Evolutionary conservation across 805 yeast species (phyloP).

Genomic region (Kodamaea fukazawae): DNA sequence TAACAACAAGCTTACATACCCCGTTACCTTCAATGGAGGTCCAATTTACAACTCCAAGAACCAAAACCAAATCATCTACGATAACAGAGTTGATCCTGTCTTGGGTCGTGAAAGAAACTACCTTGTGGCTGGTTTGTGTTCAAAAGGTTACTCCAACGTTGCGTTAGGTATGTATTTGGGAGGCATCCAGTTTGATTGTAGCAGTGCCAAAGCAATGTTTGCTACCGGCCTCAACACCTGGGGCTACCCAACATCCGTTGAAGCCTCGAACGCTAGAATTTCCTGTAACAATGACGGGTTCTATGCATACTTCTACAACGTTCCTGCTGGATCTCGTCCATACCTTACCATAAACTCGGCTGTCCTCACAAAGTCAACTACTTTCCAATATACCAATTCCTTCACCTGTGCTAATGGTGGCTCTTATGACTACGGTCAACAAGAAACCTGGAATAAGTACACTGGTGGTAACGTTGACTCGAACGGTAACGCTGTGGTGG

Average conservation of each 20-base stretch:
- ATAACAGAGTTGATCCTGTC: slow-evolving; percentile 13
- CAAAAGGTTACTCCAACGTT: slow-evolving; percentile 2
- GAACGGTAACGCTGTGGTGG: slow-evolving; percentile 7
- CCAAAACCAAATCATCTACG: background rate
- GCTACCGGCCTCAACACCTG: slow-evolving; percentile 20
- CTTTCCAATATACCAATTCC: slow-evolving; percentile 10
- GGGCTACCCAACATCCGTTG: slow-evolving; percentile 1
- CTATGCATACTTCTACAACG: slow-evolving; percentile 11
- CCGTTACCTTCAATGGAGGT: slow-evolving; percentile 7
- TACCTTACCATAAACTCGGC: slow-evolving; percentile 3
- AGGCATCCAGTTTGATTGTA: slow-evolving; percentile 13
- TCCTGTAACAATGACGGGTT: background rate
- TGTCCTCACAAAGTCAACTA: background rate
- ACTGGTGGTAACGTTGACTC: slow-evolving; percentile 1
- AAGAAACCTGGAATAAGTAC: slow-evolving; percentile 5
- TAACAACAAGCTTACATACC: slow-evolving; percentile 7
- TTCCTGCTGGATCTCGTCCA: slow-evolving; percentile 26
- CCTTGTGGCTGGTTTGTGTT: slow-evolving; percentile 1
- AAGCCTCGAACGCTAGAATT: background rate
- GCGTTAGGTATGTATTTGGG: slow-evolving; percentile 16
- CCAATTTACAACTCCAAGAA: background rate
- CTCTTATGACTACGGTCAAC: background rate
- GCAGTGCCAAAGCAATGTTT: slow-evolving; percentile 15
- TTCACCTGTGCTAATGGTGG: slow-evolving; percentile 11
- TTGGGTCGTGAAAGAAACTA: slow-evolving; percentile 1